Evolutionary conservation across 306 rosid species (phyloP).

Genomic region (Alnus glutinosa): DNA sequence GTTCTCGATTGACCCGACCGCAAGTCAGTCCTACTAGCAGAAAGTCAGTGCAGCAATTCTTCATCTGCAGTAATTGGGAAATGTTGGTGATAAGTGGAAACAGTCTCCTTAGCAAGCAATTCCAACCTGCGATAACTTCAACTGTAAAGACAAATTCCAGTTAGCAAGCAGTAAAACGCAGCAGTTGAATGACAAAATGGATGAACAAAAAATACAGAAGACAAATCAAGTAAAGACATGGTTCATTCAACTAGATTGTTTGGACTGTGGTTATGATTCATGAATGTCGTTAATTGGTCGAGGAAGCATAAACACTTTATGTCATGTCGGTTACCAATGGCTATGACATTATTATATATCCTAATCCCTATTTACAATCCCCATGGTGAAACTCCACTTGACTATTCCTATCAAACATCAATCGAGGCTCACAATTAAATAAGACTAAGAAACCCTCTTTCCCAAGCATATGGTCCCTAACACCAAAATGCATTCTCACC

Average conservation of each 20-base stretch:
- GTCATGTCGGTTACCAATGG: neutral
- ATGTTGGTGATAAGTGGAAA: neutral
- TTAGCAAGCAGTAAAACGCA: neutral
- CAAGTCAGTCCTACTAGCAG: neutral
- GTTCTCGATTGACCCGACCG: neutral
- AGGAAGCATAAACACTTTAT: slow-evolving; percentile 6
- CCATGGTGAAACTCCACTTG: slow-evolving; percentile 13
- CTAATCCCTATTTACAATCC: slow-evolving; percentile 7
- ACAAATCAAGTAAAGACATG: slow-evolving; percentile 20
- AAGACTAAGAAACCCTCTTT: slow-evolving; percentile 9
- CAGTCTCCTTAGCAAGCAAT: neutral
- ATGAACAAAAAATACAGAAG: neutral
- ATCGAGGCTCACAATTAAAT: slow-evolving; percentile 6
- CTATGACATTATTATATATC: slow-evolving; percentile 9
- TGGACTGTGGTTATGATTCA: neutral
- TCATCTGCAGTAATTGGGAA: neutral
- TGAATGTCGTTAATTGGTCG: slow-evolving; percentile 11
- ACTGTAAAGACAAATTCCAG: neutral
- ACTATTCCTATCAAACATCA: slow-evolving; percentile 5
- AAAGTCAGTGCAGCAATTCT: neutral
- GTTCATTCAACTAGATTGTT: neutral
- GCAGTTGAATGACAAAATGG: neutral
- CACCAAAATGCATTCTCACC: neutral
- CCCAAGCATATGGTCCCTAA: slow-evolving; percentile 29
- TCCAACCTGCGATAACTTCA: neutral